Base-by-base conservation (phyloP, 139 green algal genomes). In the Diplosphaera chodatii region DNA sequence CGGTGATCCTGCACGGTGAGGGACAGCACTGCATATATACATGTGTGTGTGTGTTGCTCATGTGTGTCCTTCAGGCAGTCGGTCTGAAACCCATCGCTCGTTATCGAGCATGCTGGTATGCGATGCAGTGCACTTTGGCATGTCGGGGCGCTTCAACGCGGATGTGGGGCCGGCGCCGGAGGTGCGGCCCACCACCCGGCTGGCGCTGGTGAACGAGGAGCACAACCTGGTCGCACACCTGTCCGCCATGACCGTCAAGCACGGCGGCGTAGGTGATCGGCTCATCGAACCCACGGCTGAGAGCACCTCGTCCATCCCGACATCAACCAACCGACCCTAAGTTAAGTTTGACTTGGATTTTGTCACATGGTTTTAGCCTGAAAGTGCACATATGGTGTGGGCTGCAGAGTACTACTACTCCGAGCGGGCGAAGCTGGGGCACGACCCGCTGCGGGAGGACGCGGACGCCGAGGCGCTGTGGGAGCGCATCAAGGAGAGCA, bases 171-270 rank as follows among this genome's bases (percentile, higher is more conserved):
- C 59, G 33, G 34, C 33, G 33, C 66, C 66, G 22, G 66, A 70
- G 23, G 15, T 32, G 25, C 48, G 55, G 5, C 48, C 71, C 3
- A 95, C 88, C 22, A 95, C 89, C 1, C 77, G 89, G 0, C 84
- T 94, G 63, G 59, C 67, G 25, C 75, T 92, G 3, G 68, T 75
- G 27, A 72, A 71, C 73, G n/a, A 71, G 30, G 68, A 78, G 27
- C 55, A 82, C 28, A 77, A 69, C 23, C 22, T 92, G 21, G 69
- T 88, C 31, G 86, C 81, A 0, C 84, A 92, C 62, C 74, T 96
- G 16, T 88, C 76, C 41, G 91, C 91, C 10, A 96, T 96, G 91
- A 95, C 88, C 1, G 85, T 94, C 30, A 56, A 66, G 40, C 77
- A 89, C 65, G 89, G 87, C 0, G 79, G 74, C 29, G 18, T 78